Evolutionary conservation across 176 grass and related monocot genomes (phyloP).

Genomic region (Dactylis glomerata): DNA sequence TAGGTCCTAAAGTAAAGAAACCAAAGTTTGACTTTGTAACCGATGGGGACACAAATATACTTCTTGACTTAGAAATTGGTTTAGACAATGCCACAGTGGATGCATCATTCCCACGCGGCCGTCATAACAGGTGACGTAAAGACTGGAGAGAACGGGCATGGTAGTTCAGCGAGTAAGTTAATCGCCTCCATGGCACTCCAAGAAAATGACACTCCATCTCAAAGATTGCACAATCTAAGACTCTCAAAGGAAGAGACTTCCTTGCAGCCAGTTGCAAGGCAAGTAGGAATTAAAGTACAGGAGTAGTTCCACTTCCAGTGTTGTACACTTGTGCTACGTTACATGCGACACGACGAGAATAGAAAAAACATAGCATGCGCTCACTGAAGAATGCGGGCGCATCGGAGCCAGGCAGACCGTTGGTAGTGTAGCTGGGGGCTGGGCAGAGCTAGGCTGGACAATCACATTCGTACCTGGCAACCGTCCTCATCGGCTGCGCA

Average conservation of each 20-base stretch:
- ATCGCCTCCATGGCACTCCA: background rate
- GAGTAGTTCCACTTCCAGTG: no score
- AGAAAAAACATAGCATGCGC: background rate
- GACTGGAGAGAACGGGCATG: background rate
- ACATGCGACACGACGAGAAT: background rate
- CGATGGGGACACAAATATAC: no score
- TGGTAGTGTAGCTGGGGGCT: background rate
- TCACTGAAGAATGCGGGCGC: background rate
- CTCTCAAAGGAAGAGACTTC: background rate
- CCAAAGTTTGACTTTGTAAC: no score
- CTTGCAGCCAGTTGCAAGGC: background rate
- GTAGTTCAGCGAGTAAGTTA: background rate
- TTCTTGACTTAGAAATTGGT: no score
- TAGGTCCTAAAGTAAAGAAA: no score
- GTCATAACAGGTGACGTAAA: background rate
- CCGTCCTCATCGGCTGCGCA: background rate
- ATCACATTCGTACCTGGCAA: background rate
- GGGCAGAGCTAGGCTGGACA: conserved; percentile 20
- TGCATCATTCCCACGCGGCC: no score
- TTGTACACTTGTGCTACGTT: background rate
- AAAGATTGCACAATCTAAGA: background rate
- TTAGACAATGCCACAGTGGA: no score
- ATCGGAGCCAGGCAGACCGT: background rate
- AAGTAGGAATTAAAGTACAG: background rate
- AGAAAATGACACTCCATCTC: background rate